A percentile compares a stretch with the other conserved stretches of the same genome.
phyloP scores from a whole-genome alignment of 441 rosid species.

The Arabidopsis lyrata region DNA sequence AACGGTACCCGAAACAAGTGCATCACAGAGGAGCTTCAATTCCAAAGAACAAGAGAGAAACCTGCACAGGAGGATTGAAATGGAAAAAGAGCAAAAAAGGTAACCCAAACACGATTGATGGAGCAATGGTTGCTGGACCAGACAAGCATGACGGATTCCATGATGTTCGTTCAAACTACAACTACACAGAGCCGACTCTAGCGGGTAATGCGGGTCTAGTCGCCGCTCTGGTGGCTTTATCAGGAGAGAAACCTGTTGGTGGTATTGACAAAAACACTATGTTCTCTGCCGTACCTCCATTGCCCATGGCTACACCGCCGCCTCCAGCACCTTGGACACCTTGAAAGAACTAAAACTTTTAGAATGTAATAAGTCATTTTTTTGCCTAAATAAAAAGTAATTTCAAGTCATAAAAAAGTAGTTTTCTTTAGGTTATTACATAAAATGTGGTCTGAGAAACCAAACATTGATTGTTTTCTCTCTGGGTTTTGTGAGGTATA shows the following conservation, averaged over 20 bases:
- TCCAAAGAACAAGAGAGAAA: constrained; percentile 78
- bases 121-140: constrained; percentile 99
- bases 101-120: constrained; percentile 75
- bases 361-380: constrained; percentile 26
- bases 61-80: constrained; percentile 92
- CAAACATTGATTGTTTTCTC: neutral
- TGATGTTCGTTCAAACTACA: constrained; percentile 83
- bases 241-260: constrained; percentile 53
- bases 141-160: constrained; percentile 83
- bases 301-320: constrained; percentile 92
- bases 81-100: constrained; percentile 78
- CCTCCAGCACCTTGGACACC: constrained; percentile 99
- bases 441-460: constrained; percentile 10
- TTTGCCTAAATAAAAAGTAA: constrained; percentile 1
- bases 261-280: constrained; percentile 88
- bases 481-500: neutral
- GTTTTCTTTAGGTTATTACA: neutral
- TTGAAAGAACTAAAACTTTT: constrained; percentile 28
- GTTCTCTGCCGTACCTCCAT: constrained; percentile 91
- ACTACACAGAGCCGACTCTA: constrained; percentile 95
- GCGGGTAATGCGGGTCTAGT: constrained; percentile 95
- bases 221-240: constrained; percentile 88
- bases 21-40: constrained; percentile 97
- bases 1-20: constrained; percentile 74
- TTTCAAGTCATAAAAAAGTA: neutral